Conservation (phyloP, 768 basidiomycete species). For the Trametes cingulata region DNA sequence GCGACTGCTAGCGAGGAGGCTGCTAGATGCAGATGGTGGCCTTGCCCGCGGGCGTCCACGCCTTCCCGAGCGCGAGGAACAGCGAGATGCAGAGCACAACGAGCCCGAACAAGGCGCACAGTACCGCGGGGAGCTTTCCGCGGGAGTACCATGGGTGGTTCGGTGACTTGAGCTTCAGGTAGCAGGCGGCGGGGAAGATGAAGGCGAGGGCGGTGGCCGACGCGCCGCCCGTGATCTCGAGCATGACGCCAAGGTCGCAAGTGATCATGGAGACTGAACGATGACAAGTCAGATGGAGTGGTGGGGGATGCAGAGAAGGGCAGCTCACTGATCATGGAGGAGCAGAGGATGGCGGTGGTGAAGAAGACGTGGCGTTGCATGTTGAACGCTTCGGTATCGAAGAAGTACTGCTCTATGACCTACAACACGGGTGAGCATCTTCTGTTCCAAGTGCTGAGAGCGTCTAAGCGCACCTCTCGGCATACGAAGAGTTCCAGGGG, state of each 20-base stretch:
- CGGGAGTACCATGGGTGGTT: conserved; percentile 65
- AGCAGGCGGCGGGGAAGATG: conserved; percentile 89
- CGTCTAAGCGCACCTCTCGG: conserved; percentile 82
- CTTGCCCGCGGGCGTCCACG: conserved; percentile 72
- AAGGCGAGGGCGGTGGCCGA: conserved; percentile 90
- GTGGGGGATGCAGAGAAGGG: neutral
- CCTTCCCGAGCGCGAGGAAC: conserved; percentile 72
- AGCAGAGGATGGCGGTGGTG: conserved; percentile 79
- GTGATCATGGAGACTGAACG: conserved; percentile 82
- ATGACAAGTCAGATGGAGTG: neutral
- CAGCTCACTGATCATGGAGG: conserved; percentile 76
- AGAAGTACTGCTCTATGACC: conserved; percentile 97
- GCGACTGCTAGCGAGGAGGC: neutral
- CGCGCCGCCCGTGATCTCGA: conserved; percentile 98
- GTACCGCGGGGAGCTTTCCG: conserved; percentile 71
- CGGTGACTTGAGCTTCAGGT: conserved; percentile 68
- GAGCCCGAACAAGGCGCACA: conserved; percentile 73
- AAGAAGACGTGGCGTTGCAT: conserved; percentile 86
- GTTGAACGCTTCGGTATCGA: conserved; percentile 82
- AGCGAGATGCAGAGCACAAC: conserved; percentile 79
- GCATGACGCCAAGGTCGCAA: conserved; percentile 96
- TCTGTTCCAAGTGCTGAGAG: neutral
- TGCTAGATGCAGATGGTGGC: conserved; percentile 69
- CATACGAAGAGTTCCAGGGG: conserved; percentile 97
- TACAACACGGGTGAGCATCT: conserved; percentile 29